Conservation (phyloP, 495 filamentous ascomycete genomes). For the Aspergillus ostianus region DNA sequence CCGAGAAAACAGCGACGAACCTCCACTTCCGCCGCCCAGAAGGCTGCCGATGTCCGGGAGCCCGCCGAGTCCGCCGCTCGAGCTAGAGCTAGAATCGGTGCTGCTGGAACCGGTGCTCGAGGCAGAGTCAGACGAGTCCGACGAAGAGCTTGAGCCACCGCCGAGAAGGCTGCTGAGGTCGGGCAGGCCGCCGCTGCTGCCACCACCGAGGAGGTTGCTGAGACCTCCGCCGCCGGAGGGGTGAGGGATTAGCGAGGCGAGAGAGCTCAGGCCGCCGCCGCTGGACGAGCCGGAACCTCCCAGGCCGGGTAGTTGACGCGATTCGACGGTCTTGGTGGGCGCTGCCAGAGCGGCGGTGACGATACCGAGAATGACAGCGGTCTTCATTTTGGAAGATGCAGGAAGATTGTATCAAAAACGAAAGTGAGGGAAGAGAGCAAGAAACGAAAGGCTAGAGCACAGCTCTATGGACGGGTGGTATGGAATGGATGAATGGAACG, state of each 20-base stretch:
- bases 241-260: not conserved
- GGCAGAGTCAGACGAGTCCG: too few species aligned
- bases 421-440: not conserved
- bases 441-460: constrained; percentile 6
- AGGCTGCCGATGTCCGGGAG: constrained; percentile 6
- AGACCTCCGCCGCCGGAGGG: not conserved
- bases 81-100: too few species aligned
- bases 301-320: constrained; percentile 1
- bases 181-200: constrained; percentile 1
- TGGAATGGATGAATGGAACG: constrained; percentile 2
- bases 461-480: constrained; percentile 2
- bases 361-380: constrained; percentile 1
- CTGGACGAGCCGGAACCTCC: not conserved
- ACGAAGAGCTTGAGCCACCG: not conserved
- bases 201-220: not conserved
- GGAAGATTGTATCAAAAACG: not conserved
- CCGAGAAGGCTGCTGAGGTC: not conserved
- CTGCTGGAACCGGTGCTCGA: too few species aligned
- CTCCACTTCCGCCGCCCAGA: constrained; percentile 5
- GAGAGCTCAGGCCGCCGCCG: not conserved
- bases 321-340: constrained; percentile 5
- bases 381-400: constrained; percentile 3
- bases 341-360: constrained; percentile 6
- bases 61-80: not conserved
- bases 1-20: not conserved